phyloP scores from a whole-genome alignment of 441 rosid species.

The Corymbia citriodora region DNA sequence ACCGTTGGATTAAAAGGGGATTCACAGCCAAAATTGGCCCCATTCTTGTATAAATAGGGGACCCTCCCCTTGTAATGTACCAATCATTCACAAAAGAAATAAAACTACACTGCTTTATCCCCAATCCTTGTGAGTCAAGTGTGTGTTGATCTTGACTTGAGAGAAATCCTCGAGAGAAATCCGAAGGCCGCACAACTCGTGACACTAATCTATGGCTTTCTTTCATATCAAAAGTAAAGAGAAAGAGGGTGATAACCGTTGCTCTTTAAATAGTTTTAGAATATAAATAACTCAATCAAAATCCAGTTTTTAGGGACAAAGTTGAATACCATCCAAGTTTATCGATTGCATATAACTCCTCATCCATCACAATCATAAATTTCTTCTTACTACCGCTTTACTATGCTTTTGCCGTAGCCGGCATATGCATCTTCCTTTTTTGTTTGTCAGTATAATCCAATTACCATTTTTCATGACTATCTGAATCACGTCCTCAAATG shows the following conservation, averaged over 20 bases:
- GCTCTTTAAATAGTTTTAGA: background rate
- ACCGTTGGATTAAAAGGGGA: too few species aligned
- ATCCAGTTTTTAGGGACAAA: background rate
- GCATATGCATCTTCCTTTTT: background rate
- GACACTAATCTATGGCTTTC: background rate
- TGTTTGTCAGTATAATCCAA: background rate
- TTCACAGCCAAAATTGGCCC: too few species aligned
- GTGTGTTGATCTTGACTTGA: too few species aligned
- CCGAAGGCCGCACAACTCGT: too few species aligned
- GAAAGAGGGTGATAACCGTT: too few species aligned
- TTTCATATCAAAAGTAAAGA: too few species aligned
- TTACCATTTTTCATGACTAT: background rate
- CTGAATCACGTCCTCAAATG: background rate
- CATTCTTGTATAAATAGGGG: too few species aligned
- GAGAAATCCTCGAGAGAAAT: too few species aligned
- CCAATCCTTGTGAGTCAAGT: too few species aligned
- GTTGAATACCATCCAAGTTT: background rate
- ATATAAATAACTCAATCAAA: background rate
- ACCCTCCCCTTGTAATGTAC: too few species aligned
- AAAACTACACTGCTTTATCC: too few species aligned
- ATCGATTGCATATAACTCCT: fast-evolving
- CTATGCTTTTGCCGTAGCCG: fast-evolving
- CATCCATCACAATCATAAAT: background rate
- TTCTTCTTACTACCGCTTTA: fast-evolving
- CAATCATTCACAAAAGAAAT: too few species aligned